Conservation (phyloP, 1,139 yeast genomes). For the Yamadazyma buinensis region DNA sequence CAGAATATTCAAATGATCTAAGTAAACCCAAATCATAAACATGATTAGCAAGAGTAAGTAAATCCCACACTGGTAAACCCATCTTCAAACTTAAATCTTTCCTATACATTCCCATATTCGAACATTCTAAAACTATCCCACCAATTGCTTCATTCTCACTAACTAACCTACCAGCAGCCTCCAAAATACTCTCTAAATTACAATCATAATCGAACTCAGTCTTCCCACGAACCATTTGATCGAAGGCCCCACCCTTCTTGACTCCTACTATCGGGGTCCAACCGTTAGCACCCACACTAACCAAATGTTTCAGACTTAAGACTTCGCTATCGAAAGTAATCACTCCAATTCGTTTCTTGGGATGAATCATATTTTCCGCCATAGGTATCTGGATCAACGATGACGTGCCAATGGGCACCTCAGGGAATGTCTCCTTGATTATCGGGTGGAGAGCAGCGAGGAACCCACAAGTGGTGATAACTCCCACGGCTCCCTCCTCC, state of each 20-base stretch:
- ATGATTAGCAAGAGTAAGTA: constrained; percentile 15
- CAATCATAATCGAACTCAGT: constrained; percentile 19
- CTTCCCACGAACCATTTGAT: constrained; percentile 17
- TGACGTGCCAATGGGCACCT: constrained; percentile 26
- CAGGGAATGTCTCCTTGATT: constrained; percentile 14
- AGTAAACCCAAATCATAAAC: constrained; percentile 10
- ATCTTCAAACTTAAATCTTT: constrained; percentile 13
- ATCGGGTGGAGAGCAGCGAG: constrained; percentile 22
- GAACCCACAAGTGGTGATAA: constrained; percentile 21
- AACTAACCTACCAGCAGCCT: constrained; percentile 13
- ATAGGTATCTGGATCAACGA: constrained; percentile 24
- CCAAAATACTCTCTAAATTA: constrained; percentile 7
- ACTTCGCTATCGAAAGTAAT: constrained; percentile 23
- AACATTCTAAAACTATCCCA: constrained; percentile 25
- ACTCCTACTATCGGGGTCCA: constrained; percentile 17
- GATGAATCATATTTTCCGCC: constrained; percentile 15
- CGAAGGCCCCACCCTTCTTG: constrained; percentile 17
- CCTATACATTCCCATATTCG: constrained; percentile 24
- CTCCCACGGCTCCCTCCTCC: constrained; percentile 17
- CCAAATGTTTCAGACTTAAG: constrained; percentile 21
- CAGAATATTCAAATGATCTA: constrained; percentile 1
- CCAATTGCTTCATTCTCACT: constrained; percentile 13
- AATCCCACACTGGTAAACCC: constrained; percentile 21
- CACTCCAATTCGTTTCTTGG: constrained; percentile 20
- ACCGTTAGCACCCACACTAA: constrained; percentile 20